Conservation (phyloP, 1,284 basidiomycete genomes). For the Fomes fomentarius region DNA sequence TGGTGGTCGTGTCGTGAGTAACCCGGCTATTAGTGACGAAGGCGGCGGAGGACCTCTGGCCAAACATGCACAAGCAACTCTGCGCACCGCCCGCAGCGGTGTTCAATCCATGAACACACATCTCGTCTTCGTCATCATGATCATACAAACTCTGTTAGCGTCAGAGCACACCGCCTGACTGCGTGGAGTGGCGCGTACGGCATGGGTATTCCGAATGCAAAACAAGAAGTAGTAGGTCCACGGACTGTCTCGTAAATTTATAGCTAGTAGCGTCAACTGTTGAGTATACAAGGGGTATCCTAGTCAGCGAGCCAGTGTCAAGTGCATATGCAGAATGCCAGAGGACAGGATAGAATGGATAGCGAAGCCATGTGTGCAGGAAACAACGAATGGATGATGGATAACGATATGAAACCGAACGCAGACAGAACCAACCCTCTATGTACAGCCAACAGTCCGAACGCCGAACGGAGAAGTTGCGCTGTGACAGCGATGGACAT, state of each 20-base stretch:
- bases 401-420: constrained; percentile 17
- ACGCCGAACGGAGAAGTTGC: not conserved
- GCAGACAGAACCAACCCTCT: constrained; percentile 1
- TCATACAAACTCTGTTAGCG: too few species aligned
- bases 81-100: constrained; percentile 13
- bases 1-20: constrained; percentile 30
- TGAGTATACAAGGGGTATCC: constrained; percentile 11
- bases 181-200: too few species aligned
- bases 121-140: not conserved
- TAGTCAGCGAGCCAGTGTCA: not conserved
- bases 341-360: not conserved
- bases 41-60: constrained; percentile 22
- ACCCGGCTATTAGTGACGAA: constrained; percentile 29
- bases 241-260: too few species aligned
- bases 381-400: constrained; percentile 10
- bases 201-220: too few species aligned
- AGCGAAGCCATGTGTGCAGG: not conserved
- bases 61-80: constrained; percentile 31
- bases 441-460: constrained; percentile 17
- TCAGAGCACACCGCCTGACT: too few species aligned
- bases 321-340: not conserved
- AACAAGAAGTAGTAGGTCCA: too few species aligned
- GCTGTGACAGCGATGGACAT: not conserved
- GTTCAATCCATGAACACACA: not conserved
- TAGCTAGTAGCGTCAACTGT: not conserved